Conservation (phyloP, 352 stramenopile species). For the Globisporangium canariense region DNA sequence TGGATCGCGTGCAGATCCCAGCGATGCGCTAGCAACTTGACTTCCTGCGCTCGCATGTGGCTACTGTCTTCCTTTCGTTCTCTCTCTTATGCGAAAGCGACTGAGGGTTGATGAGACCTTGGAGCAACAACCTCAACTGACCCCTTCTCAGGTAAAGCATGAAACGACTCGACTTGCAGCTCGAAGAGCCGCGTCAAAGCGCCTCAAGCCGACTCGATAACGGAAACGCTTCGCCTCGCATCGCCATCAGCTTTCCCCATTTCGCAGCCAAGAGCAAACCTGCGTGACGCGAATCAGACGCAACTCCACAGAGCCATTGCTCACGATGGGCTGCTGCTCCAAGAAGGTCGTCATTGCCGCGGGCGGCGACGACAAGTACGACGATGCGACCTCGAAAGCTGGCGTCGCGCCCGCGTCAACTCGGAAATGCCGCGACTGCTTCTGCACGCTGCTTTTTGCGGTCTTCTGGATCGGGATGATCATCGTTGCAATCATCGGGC, state of each 20-base stretch:
- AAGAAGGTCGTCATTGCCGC: conserved; percentile 45
- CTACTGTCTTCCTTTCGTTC: not conserved
- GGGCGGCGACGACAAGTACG: conserved; percentile 16
- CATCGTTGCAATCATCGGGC: conserved; percentile 45
- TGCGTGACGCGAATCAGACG: not conserved
- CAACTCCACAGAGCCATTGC: not conserved
- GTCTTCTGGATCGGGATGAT: conserved; percentile 80
- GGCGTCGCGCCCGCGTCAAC: conserved; percentile 50
- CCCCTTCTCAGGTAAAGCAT: not conserved
- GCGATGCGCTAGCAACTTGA: conserved; percentile 39
- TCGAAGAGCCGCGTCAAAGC: not conserved
- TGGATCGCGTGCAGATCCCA: conserved; percentile 64
- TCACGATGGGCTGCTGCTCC: conserved; percentile 63
- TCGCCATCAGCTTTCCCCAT: not conserved
- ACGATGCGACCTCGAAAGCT: conserved; percentile 19
- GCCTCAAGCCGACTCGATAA: not conserved
- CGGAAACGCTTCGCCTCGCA: not conserved
- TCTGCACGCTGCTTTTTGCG: conserved; percentile 62
- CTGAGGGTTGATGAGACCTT: not conserved
- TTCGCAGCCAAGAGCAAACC: not conserved
- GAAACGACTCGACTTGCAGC: not conserved
- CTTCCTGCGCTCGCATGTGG: conserved; percentile 1
- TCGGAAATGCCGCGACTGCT: conserved; percentile 66
- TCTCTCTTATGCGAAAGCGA: no score
- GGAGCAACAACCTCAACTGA: not conserved